phyloP scores from a whole-genome alignment of 129 eudicot species.

The Glebionis coronaria region DNA sequence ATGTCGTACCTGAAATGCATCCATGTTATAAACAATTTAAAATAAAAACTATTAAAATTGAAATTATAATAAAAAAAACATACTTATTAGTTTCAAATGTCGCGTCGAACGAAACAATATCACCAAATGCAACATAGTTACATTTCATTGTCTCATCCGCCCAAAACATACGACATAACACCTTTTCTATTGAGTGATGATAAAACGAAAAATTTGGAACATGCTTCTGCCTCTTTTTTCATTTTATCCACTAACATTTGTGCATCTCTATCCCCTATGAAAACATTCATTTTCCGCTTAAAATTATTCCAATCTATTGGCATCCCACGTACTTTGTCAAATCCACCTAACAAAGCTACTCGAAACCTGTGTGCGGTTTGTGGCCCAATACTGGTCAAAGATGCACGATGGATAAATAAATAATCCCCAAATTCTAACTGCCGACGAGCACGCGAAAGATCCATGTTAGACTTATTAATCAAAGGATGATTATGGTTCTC shows the following conservation, averaged over 20 bases:
- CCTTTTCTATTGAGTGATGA: not conserved
- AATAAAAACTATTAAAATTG: too few relatives aligned
- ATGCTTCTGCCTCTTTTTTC: not conserved
- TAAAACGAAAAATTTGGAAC: not conserved
- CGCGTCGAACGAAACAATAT: not conserved
- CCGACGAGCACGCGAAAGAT: not conserved
- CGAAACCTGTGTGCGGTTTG: not conserved
- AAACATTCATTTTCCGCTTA: not conserved
- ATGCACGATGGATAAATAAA: not conserved
- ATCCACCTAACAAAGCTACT: not conserved
- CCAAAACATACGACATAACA: not conserved
- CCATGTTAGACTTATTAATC: not conserved
- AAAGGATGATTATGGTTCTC: not conserved
- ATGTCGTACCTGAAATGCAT: too few relatives aligned
- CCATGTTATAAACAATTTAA: too few relatives aligned
- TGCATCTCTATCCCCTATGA: not conserved
- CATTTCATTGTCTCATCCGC: not conserved
- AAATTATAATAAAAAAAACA: too few relatives aligned
- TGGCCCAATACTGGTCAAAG: not conserved
- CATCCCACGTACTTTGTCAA: not conserved
- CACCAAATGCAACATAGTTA: not conserved
- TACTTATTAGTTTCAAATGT: not conserved
- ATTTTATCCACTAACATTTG: not conserved
- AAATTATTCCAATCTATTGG: not conserved
- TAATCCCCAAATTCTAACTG: not conserved